Evolutionary conservation across 129 eudicot genomes (phyloP), one percentile per base, ranked within the genome.

Genomic region (Chrysanthemum makinoi): DNA sequence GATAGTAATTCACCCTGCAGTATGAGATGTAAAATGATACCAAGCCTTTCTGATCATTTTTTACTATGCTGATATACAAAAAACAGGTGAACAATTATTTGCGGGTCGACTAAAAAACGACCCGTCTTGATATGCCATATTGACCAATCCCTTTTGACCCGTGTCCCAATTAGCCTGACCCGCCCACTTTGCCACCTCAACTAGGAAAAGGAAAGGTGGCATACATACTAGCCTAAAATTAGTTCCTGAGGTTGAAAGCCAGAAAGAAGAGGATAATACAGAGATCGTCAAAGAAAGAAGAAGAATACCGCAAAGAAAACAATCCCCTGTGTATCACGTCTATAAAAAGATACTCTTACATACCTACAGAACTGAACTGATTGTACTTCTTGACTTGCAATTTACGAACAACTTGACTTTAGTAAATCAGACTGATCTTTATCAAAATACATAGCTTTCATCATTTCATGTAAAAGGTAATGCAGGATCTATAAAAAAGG

Each of bases 1-100:
- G 99, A 74, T 82, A 94, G 78, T 90, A 94, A 69, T 90, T 90
- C 50, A 80, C 62, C 93, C 99, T 94, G 89, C 79, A 58, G 24
- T 22, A 22, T 22, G 24, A 22, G 24, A 22, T 22, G 24, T 22
- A 22, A 22, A 22, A 22, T 22, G 24, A 22, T 22, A 22, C 24
- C 24, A 22, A 22, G 43, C 43, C 8, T 35, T 35, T 35, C 43
- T 35, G 43, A 6, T 35, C 43, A 5, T 35, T 53, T 35, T 35
- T 35, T 35, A 35, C 6, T 35, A 35, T 35, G 6, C 43, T 35
- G 43, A 35, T 1, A 7, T 6, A 39, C 46, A 39, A 39, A 39
- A 33, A 39, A 39, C 46, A 39, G 46, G 8, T 39, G 46, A 39
- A 39, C 10, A 39, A 39, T 39, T 39, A 7, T 39, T 39, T 39